phyloP scores from a whole-genome alignment of 1,139 yeast genomes.

The Debaryomyces robertsiae region DNA sequence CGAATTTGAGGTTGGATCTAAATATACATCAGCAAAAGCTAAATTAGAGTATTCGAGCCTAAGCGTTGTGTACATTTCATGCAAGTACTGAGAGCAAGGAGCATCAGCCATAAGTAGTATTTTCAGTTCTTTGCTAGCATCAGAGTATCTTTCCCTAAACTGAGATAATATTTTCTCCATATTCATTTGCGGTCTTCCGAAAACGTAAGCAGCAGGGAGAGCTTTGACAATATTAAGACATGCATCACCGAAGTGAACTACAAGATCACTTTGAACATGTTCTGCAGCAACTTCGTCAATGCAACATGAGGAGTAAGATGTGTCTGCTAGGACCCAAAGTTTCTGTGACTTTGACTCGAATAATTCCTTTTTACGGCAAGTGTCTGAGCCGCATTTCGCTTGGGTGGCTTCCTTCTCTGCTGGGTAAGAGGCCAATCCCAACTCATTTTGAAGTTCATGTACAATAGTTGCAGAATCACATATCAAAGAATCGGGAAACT shows the following conservation, averaged over 20 bases:
- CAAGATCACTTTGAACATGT: constrained; percentile 83
- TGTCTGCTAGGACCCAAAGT: constrained; percentile 85
- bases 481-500: constrained; percentile 83
- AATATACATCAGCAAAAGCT: constrained; percentile 52
- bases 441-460: constrained; percentile 43
- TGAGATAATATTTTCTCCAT: constrained; percentile 28
- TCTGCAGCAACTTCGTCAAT: constrained; percentile 97
- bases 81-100: constrained; percentile 51
- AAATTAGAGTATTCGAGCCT: constrained; percentile 43
- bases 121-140: constrained; percentile 27
- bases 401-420: not conserved
- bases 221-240: constrained; percentile 79
- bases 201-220: constrained; percentile 73
- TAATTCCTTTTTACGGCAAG: constrained; percentile 1
- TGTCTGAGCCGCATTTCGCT: not conserved
- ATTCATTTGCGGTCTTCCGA: constrained; percentile 66
- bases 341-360: constrained; percentile 23
- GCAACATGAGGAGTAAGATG: constrained; percentile 94
- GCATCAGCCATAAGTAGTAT: constrained; percentile 71
- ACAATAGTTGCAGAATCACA: constrained; percentile 77
- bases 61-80: constrained; percentile 35
- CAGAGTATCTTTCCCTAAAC: constrained; percentile 41
- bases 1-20: constrained; percentile 29
- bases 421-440: constrained; percentile 16
- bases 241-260: constrained; percentile 94